phyloP scores from a whole-genome alignment of 176 grass and related monocot genomes.

The Luzula sylvatica region DNA sequence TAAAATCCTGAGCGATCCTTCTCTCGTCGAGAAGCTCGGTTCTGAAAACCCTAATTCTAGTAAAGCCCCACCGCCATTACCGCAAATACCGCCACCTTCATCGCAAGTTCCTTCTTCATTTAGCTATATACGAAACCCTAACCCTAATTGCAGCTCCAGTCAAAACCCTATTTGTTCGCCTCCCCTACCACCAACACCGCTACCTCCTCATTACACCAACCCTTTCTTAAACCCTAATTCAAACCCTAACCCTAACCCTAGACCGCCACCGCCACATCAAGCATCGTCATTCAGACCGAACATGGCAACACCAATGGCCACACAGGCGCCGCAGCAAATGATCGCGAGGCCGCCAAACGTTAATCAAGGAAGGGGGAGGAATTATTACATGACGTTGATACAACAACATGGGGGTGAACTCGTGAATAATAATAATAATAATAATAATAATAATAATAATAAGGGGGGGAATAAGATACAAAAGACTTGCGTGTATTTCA shows the following conservation, averaged over 20 bases:
- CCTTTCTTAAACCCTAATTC: constrained; percentile 7
- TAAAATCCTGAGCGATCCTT: constrained; percentile 81
- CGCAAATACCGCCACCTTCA: background rate
- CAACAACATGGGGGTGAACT: constrained; percentile 56
- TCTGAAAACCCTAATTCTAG: constrained; percentile 29
- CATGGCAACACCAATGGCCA: background rate
- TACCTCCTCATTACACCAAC: background rate
- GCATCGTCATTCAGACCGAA: constrained; percentile 23
- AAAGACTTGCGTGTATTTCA: constrained; percentile 71
- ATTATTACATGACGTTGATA: constrained; percentile 73
- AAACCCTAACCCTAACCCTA: constrained; percentile 4
- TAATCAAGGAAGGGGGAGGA: constrained; percentile 33
- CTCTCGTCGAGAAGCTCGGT: constrained; percentile 59
- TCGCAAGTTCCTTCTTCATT: background rate
- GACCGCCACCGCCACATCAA: constrained; percentile 25
- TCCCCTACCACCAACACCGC: background rate
- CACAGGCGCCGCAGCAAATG: constrained; percentile 30
- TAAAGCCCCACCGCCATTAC: background rate
- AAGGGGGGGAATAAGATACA: constrained; percentile 32
- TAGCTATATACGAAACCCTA: background rate
- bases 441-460: constrained; percentile 17
- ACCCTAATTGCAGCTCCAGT: background rate
- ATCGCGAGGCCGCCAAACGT: constrained; percentile 24
- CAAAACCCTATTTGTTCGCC: background rate
- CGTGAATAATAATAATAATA: constrained; percentile 11